Evolutionary conservation across 352 stramenopile species (phyloP), one percentile per base, ranked within the genome.

Genomic region (Phytophthora uliginosa): DNA sequence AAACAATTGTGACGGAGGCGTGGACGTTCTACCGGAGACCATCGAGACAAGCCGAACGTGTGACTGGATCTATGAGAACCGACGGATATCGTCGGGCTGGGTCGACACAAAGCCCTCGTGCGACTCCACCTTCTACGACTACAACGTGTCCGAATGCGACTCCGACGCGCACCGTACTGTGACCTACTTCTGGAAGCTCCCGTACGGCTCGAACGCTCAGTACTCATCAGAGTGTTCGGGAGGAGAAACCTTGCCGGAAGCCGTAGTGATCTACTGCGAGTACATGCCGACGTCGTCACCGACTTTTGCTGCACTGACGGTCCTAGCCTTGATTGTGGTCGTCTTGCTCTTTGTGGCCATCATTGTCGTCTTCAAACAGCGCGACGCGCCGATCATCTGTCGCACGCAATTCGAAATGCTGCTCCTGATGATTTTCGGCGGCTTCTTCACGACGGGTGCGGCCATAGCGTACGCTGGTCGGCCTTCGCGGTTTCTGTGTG

Each of bases 381-480:
- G 82, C 28, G 56, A 82, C 22, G 73, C 54, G 1, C 74, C 80
- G 0, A 84, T 87, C 48, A 83, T 88, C 34, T 82, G 82, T 15
- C 68, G 82, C 10, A 85, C 81, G 0, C 82, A 90, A 31, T 88
- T 59, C 26, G 76, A 88, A 40, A 71, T 90, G 42, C 61, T 90
- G 0, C 22, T 79, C 17, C 47, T 83, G 15, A 87, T 90, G 68
- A 56, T 84, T 3, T 51, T 74, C 22, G 82, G 82, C 4, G 76
- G 73, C 2, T 81, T 85, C 34, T 64, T 86, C 36, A 82, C 75
- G 10, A 78, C 73, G 3, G 59, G 64, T 1, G 71, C 80, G 0
- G 66, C 79, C 0, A 38, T 86, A 1, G 54, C 71, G 5, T 84
- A 83, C 34, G 78, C 75, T 34, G 82, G 82, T 0, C 20, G 61